Percentiles rank a stretch among this genome's conserved stretches.
phyloP scores from a whole-genome alignment of 2,329 filamentous ascomycete species.

The Madurella fahalii region DNA sequence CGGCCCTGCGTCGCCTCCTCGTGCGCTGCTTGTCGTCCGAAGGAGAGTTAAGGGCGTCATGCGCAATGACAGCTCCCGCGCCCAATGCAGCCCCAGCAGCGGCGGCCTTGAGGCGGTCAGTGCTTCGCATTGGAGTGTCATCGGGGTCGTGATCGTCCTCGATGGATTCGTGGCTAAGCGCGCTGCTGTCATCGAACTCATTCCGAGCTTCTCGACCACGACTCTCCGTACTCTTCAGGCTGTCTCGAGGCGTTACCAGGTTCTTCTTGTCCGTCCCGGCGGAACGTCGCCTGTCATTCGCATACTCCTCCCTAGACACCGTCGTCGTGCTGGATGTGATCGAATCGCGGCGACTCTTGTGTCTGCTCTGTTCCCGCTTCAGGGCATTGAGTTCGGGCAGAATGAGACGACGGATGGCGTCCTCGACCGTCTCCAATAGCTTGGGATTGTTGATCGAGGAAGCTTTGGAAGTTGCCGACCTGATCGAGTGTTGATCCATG shows the following conservation, averaged over 20 bases:
- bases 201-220: slow-evolving; percentile 54
- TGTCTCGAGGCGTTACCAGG: slow-evolving; percentile 51
- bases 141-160: slow-evolving; percentile 41
- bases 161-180: slow-evolving; percentile 44
- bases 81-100: slow-evolving; percentile 43
- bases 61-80: slow-evolving; percentile 33
- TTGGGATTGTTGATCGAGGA: slow-evolving; percentile 91
- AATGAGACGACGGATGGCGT: slow-evolving; percentile 84
- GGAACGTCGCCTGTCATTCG: slow-evolving; percentile 59
- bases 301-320: slow-evolving; percentile 50
- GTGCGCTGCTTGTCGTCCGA: slow-evolving; percentile 50
- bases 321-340: slow-evolving; percentile 53
- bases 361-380: slow-evolving; percentile 82
- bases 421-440: slow-evolving; percentile 84
- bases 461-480: slow-evolving; percentile 46
- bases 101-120: slow-evolving; percentile 42
- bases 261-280: slow-evolving; percentile 54
- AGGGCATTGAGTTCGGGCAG: slow-evolving; percentile 87
- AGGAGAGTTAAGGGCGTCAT: slow-evolving; percentile 35
- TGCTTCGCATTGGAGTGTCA: slow-evolving; percentile 43
- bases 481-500: slow-evolving; percentile 50
- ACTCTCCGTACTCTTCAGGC: slow-evolving; percentile 40
- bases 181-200: slow-evolving; percentile 48
- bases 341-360: slow-evolving; percentile 66
- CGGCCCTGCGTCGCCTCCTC: slow-evolving; percentile 49